phyloP scores from a whole-genome alignment of 495 filamentous ascomycete genomes.

The Aspergillus funiculosus region DNA sequence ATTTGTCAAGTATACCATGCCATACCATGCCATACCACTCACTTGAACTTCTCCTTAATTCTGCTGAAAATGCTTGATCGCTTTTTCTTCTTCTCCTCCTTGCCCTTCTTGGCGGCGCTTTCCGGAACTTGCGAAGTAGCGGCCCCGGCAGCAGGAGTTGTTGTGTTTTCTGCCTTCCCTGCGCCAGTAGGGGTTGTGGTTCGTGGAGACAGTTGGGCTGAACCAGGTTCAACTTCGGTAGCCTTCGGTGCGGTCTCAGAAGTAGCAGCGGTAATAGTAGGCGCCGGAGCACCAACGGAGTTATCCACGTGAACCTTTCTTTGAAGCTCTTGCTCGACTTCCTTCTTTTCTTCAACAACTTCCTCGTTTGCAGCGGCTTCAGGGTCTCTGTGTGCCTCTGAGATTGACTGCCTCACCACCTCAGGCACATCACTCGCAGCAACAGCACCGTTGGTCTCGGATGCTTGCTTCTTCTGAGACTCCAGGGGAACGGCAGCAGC shows the following conservation, averaged over 20 bases:
- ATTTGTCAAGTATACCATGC: too few species aligned
- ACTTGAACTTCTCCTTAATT: conserved; percentile 47
- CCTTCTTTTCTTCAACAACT: conserved; percentile 72
- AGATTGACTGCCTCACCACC: conserved; percentile 67
- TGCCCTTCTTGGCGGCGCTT: conserved; percentile 9
- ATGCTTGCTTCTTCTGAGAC: conserved; percentile 47
- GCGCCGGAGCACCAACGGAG: conserved; percentile 48
- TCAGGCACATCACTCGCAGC: conserved; percentile 57
- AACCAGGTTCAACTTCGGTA: conserved; percentile 20
- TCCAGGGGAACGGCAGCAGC: conserved; percentile 68
- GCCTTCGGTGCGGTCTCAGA: conserved; percentile 36
- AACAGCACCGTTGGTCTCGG: conserved; percentile 32
- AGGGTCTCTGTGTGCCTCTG: conserved; percentile 55
- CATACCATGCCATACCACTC: too few species aligned
- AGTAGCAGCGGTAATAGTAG: conserved; percentile 43
- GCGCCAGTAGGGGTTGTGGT: conserved; percentile 29
- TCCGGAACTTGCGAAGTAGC: conserved; percentile 17
- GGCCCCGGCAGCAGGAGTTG: conserved; percentile 18
- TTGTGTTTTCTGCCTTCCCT: not conserved
- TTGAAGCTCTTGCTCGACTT: conserved; percentile 62
- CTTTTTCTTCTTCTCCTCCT: conserved; percentile 46
- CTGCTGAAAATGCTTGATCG: conserved; percentile 43
- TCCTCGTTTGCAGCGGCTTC: conserved; percentile 65
- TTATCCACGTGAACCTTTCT: conserved; percentile 46
- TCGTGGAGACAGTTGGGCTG: conserved; percentile 41